Conservation (phyloP, 345 rosid genomes). For the Brassica carinata region DNA sequence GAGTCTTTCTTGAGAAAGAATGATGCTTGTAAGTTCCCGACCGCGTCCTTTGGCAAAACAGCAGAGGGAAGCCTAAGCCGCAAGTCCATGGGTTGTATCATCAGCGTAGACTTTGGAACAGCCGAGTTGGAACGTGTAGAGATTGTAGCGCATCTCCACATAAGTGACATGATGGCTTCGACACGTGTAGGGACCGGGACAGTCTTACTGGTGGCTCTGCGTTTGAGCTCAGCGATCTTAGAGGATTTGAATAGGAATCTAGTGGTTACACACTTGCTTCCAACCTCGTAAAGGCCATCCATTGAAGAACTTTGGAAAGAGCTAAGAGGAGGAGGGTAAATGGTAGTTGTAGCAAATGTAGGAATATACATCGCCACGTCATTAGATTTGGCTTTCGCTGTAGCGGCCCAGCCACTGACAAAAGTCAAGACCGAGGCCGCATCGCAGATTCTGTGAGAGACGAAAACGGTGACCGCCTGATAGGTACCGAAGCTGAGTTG, state of each 20-base stretch:
- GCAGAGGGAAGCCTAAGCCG: not conserved
- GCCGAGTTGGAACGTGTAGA: not conserved
- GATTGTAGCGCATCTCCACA: not conserved
- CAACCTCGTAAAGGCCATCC: not conserved
- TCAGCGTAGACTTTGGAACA: not conserved
- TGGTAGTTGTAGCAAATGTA: conserved; percentile 1
- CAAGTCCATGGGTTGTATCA: not conserved
- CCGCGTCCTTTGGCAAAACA: not conserved
- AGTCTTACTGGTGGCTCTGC: not conserved
- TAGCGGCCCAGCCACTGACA: not conserved
- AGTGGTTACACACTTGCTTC: not conserved
- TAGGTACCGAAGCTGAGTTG: too few relatives aligned
- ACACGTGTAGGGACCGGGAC: not conserved
- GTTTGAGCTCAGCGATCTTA: conserved; percentile 9
- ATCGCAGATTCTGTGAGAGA: not conserved
- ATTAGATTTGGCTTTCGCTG: not conserved
- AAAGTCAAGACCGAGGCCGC: not conserved
- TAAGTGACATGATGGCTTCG: not conserved
- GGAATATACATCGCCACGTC: not conserved
- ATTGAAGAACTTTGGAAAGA: not conserved
- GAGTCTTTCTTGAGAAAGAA: not conserved
- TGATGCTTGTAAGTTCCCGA: not conserved
- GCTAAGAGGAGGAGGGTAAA: conserved; percentile 14
- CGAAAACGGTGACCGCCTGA: not conserved
- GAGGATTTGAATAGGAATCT: not conserved